Evolutionary conservation across 164 flowering plant genomes (phyloP), one percentile per base, ranked within the genome.

Genomic region (Euptelea pleiosperma): DNA sequence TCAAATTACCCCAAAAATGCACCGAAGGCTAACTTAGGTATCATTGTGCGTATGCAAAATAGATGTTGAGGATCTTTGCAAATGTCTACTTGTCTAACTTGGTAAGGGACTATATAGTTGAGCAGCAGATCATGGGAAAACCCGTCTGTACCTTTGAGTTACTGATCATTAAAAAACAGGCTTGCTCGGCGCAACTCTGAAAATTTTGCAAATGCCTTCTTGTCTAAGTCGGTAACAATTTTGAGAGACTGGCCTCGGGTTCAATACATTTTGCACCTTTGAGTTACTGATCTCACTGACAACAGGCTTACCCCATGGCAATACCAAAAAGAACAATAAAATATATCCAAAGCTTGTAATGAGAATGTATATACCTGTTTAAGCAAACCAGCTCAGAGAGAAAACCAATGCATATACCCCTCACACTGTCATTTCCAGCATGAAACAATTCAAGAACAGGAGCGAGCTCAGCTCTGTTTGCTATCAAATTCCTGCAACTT

Each of bases 361-460:
- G n/a, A 29, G 0, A 33, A 31, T 31, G n/a, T n/a, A 15, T 18
- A 25, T 73, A 84, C 91, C 91, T 82, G 71, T 74, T 78, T 62
- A 81, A 59, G 41, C 64, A 81, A 68, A 81, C 83, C 12, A 87
- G 73, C 67, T 83, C 82, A 6, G 69, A 66, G 25, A 84, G 71
- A 70, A 87, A 82, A 16, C 77, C 83, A 34, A 81, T 68, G 65
- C 95, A 84, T 25, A 77, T 60, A 57, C 81, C 75, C 62, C 71
- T 79, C 3, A 63, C 74, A 28, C 59, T 62, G 56, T 84, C 91
- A 64, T 73, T 66, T 60, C 89, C 87, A 45, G 64, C 61, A 76
- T 87, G 87, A 75, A 84, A 82, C 60, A 82, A 55, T 54, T 84
- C 87, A 53, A 84, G 87, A 64, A 87, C 79, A 41, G 71, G 80